These are phyloP conservation scores for Chytriomyces sp. DNA, from an alignment of 192 early-diverging fungal genomes.

Conservation along the genomic window DNA sequence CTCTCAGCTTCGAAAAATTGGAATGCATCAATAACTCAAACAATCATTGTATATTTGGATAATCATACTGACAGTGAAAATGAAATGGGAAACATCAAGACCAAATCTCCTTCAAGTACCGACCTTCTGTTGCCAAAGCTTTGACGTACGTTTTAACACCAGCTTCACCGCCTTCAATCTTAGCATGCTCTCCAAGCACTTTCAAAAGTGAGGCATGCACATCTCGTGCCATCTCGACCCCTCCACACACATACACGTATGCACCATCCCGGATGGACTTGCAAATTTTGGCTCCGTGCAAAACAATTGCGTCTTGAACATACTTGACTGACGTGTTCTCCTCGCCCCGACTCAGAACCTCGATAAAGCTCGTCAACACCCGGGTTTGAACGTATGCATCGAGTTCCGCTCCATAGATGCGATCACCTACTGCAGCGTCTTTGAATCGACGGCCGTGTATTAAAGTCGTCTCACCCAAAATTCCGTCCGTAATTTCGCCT, in stretches of 20 bases:
- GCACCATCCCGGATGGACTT: slow-evolving; percentile 17
- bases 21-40: too few relatives aligned
- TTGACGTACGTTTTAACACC: slow-evolving; percentile 65
- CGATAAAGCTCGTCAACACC: slow-evolving; percentile 60
- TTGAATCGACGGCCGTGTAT: slow-evolving; percentile 85
- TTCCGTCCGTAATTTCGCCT: slow-evolving; percentile 44
- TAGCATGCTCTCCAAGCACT: slow-evolving; percentile 59
- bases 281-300: slow-evolving; percentile 48
- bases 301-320: slow-evolving; percentile 81
- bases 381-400: slow-evolving; percentile 52
- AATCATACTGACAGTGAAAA: too few relatives aligned
- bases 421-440: slow-evolving; percentile 59
- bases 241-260: slow-evolving; percentile 51
- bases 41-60: too few relatives aligned
- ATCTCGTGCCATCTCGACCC: slow-evolving; percentile 81
- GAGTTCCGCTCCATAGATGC: slow-evolving; percentile 71
- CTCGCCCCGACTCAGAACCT: slow-evolving; percentile 15
- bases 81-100: slow-evolving; percentile 13
- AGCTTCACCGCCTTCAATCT: slow-evolving; percentile 44
- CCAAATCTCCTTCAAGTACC: slow-evolving; percentile 67
- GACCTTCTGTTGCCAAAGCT: slow-evolving; percentile 65
- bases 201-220: slow-evolving; percentile 79
- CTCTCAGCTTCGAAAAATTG: too few relatives aligned
- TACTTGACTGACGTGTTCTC: slow-evolving; percentile 59
- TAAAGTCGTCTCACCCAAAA: slow-evolving; percentile 67